phyloP scores from a whole-genome alignment of 176 grass and related monocot species.

The Eleusine coracana region DNA sequence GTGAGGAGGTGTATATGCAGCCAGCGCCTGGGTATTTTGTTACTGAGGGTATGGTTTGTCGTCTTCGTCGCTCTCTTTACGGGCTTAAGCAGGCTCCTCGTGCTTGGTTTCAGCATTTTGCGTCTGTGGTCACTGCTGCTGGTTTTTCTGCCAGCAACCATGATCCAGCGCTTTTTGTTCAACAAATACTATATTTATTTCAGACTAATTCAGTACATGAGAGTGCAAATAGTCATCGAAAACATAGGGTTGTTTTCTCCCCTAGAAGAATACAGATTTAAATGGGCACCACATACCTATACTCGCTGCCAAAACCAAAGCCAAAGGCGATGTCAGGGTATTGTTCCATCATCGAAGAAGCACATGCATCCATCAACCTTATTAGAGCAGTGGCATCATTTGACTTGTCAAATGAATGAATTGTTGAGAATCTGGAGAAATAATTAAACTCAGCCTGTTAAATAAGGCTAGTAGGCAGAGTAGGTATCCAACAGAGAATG shows the following conservation, averaged over 20 bases:
- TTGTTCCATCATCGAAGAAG: constrained; percentile 61
- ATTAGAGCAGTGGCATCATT: constrained; percentile 74
- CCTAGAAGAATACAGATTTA: constrained; percentile 2
- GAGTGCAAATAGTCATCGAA: not conserved
- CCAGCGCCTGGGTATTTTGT: too few species aligned
- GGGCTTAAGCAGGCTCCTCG: too few species aligned
- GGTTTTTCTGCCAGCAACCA: too few species aligned
- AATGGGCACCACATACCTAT: constrained; percentile 53
- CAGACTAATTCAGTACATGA: constrained; percentile 28
- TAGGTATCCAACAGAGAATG: constrained; percentile 16
- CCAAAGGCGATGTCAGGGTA: constrained; percentile 79
- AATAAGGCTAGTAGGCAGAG: not conserved
- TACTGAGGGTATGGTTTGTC: too few species aligned
- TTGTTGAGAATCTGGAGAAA: constrained; percentile 54
- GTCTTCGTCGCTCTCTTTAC: too few species aligned
- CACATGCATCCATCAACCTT: constrained; percentile 73
- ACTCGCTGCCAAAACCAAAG: constrained; percentile 85
- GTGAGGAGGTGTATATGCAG: too few species aligned
- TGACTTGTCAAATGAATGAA: constrained; percentile 79
- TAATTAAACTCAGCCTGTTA: constrained; percentile 2
- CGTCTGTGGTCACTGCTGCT: too few species aligned
- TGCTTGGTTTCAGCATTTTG: too few species aligned
- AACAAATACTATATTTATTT: not conserved
- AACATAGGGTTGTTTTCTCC: constrained; percentile 3
- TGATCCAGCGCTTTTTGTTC: too few species aligned